Base-by-base conservation (phyloP, 805 yeast species). In the Schwanniomyces polymorphus region DNA sequence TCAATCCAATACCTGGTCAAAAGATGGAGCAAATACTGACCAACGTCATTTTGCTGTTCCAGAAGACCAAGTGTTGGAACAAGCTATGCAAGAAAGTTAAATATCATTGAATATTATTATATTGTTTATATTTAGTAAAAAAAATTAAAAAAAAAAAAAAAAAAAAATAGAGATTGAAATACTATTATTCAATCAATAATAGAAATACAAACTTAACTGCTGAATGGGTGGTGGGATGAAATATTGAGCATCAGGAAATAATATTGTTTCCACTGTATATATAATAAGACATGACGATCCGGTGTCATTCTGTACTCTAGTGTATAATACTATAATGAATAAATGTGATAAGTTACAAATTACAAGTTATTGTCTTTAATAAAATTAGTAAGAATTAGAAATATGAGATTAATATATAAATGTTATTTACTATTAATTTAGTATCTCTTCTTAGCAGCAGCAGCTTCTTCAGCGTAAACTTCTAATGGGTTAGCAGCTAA, bases 401-500 rank as follows among this genome's bases (percentile, higher is more conserved):
- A 31, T 31, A 31, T 31, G 21, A 14, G 17, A 31, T 31, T 31
- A 31, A 31, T 31, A 31, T 31, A 31, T 31, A 29, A 29, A 29
- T 11, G 14, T 11, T 29, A 29, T 29, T 29, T 29, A 31, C 35
- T 14, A 29, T 21, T 44, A 60, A 72, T 58, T 79, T 85, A 85
- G 79, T 79, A 84, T 77, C 82, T 84, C 82, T 84, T 86, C 82
- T 85, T 86, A 72, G 80, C 68, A 58, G 79, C 81, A 67, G 82
- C 73, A 69, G 88, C 87, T 75, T 86, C 91, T 67, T 86, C 92
- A 70, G 92, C 85, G 84, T 86, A 91, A 71, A 86, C 84, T 72
- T 94, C 99, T 77, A 94, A 82, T 75, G 99, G 99, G 72, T 96
- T 88, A 64, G 88, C 81, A 70, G 84, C 82, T 73, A 91, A 84